A percentile compares a stretch with the other conserved stretches of the same genome.
Conservation (phyloP, 139 green algal species). For the Chlorella ohadii region DNA sequence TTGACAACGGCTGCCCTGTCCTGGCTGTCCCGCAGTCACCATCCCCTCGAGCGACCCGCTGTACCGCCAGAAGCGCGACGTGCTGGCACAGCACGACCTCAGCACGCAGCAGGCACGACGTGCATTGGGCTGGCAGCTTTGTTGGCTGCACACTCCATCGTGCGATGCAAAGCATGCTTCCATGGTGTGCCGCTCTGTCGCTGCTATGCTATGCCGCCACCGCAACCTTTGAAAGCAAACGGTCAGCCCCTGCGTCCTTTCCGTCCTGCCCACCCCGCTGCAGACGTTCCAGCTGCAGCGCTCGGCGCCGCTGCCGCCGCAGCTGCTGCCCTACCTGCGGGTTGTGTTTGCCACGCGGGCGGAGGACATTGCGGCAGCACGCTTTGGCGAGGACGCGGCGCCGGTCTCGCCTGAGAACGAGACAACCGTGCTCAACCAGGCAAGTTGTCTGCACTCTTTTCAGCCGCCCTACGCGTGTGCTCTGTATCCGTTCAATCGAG, state of each 20-base stretch:
- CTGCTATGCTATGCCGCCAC: no score
- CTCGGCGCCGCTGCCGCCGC: constrained; percentile 56
- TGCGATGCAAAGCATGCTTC: no score
- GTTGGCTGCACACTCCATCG: no score
- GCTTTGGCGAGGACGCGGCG: constrained; percentile 37
- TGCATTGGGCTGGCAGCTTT: no score
- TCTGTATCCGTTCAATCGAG: no score
- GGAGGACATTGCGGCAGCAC: constrained; percentile 50
- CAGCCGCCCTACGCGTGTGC: no score
- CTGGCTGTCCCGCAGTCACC: constrained; percentile 31
- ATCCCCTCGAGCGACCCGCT: constrained; percentile 79
- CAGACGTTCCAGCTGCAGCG: constrained; percentile 62
- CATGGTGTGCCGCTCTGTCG: no score
- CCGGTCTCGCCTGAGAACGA: constrained; percentile 60
- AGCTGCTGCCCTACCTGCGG: constrained; percentile 84
- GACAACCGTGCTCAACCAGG: constrained; percentile 55
- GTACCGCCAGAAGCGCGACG: constrained; percentile 81
- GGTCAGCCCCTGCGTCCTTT: no score
- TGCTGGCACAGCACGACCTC: constrained; percentile 64
- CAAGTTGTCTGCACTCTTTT: no score
- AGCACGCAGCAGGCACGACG: constrained; percentile 56
- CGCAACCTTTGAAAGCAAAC: no score
- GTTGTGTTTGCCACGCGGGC: constrained; percentile 68
- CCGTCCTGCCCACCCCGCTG: not conserved
- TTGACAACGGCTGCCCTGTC: not conserved